These are phyloP conservation scores for Eurotiales sp. DNA, from an alignment of 2,329 filamentous ascomycete genomes.

Conservation along the genomic window DNA sequence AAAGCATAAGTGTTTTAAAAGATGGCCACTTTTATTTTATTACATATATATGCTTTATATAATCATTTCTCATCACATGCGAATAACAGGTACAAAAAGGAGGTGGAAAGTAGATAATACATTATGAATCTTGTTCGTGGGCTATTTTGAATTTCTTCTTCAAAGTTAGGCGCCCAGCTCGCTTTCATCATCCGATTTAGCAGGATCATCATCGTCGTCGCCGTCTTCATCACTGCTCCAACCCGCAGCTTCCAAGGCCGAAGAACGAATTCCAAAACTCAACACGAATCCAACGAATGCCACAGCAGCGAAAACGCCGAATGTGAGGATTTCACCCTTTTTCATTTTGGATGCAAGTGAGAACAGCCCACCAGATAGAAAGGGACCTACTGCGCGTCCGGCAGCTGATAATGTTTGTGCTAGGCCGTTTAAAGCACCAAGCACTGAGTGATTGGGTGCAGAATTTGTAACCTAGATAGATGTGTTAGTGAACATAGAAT, in stretches of 20 bases:
- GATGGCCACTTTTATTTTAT: too few species aligned
- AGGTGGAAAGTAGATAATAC: not conserved
- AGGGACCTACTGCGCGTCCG: conserved; percentile 82
- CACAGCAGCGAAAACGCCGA: conserved; percentile 82
- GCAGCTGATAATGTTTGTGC: conserved; percentile 91
- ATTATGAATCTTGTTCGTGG: too few species aligned
- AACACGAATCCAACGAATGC: conserved; percentile 75
- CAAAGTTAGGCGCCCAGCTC: conserved; percentile 14
- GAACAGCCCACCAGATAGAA: conserved; percentile 83
- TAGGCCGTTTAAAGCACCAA: conserved; percentile 88
- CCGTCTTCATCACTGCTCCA: conserved; percentile 43
- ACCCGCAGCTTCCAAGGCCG: conserved; percentile 56
- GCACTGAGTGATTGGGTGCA: conserved; percentile 75
- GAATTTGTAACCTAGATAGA: conserved; percentile 78
- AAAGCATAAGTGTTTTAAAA: too few species aligned
- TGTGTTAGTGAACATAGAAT: not conserved
- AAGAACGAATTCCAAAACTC: conserved; percentile 71
- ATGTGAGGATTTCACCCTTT: conserved; percentile 78
- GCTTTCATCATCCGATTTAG: conserved; percentile 47
- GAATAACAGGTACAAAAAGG: not conserved
- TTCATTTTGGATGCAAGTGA: conserved; percentile 68
- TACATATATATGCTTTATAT: not conserved
- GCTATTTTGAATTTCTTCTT: not conserved
- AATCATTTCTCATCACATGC: not conserved
- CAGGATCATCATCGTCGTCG: conserved; percentile 25